Base-by-base conservation (phyloP, 345 rosid genomes). In the Dimocarpus longan region DNA sequence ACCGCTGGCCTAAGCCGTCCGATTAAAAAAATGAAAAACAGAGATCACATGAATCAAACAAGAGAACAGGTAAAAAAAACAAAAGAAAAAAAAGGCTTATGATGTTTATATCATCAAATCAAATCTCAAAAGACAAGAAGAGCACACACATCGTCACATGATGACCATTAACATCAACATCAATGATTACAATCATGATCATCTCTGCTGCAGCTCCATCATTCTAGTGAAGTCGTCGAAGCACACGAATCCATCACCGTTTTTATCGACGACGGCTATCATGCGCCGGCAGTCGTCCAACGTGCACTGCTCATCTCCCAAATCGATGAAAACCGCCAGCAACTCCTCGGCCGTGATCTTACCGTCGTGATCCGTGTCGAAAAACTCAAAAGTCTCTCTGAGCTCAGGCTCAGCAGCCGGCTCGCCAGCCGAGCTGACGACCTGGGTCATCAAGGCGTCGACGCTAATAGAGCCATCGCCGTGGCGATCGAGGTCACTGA, bases 311-410 rank as follows among this genome's bases (percentile, higher is more conserved):
- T 90, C 93, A 66, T 93, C 98, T 1, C 97, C 97, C 1, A 96
- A 80, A 1, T 83, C 86, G n/a, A 69, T 80, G 72, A 84, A 96
- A 0, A 87, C 91, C 9, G 82, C 72, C 13, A 78, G 64, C 1
- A 96, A 78, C 78, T 96, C 99, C 85, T 91, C 95, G 71, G 95
- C 98, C 80, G 98, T 84, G 44, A 96, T 96, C 77, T 44, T 88
- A n/a, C 98, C 99, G 79, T 96, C 97, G 24, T 86, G 95, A 84
- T 96, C 98, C 43, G 85, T 80, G 79, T 96, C 99, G 13, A 94
- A 96, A 66, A 78, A 85, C 69, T 90, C 92, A 15, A 96, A 96
- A 2, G 93, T 88, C 81, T 91, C 97, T 57, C 84, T 84, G 52
- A 96, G 86, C 86, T 96, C 99, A 67, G 84, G 85, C 63, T 79